Evolutionary conservation across 805 yeast genomes (phyloP), one percentile per base, ranked within the genome.

Genomic region (Starmerella gropengiesseri): DNA sequence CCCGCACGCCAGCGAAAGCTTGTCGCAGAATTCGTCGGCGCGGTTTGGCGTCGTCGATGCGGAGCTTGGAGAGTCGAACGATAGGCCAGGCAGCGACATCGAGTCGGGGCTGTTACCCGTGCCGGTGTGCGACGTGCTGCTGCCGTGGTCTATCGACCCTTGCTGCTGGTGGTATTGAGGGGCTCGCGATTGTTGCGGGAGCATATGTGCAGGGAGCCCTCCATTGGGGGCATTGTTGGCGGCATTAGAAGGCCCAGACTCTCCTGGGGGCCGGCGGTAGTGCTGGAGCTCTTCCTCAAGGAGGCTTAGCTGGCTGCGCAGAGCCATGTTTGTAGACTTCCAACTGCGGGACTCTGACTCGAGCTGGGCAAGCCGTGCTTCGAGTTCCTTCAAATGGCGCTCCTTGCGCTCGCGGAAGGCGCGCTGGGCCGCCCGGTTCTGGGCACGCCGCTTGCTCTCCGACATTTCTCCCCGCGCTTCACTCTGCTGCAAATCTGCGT

Each of bases 391-490:
- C 77, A 91, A 73, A 57, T 82, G 84, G 39, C 70, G 71, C 61
- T 89, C 97, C 60, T 89, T 89, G 47, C 97, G 74, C 63, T 91
- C 97, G 44, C 97, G 70, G 63, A 85, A 89, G 5, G 39, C 39
- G 8, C 39, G 39, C 25, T 91, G 98, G n/a, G 97, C 97, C 3
- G 96, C 96, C 55, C 97, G 73, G 61, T 91, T 89, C 64, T 91
- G 97, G 2, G 96, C 96, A 13, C 94, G 85, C 54, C 98, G 70
- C 68, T 84, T 89, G 23, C 37, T 34, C 14, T 34, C 37, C 7
- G 37, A 34, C 29, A 34, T 34, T 14, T 34, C 37, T 19, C 37
- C 37, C 16, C 29, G 27, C 27, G 27, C 18, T 21, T 34, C 37
- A 13, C 7, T n/a, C n/a, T n/a, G n/a, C n/a, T n/a, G n/a, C n/a